Evolutionary conservation across 2,329 filamentous ascomycete genomes (phyloP).

Genomic region (Fusarium agapanthi): DNA sequence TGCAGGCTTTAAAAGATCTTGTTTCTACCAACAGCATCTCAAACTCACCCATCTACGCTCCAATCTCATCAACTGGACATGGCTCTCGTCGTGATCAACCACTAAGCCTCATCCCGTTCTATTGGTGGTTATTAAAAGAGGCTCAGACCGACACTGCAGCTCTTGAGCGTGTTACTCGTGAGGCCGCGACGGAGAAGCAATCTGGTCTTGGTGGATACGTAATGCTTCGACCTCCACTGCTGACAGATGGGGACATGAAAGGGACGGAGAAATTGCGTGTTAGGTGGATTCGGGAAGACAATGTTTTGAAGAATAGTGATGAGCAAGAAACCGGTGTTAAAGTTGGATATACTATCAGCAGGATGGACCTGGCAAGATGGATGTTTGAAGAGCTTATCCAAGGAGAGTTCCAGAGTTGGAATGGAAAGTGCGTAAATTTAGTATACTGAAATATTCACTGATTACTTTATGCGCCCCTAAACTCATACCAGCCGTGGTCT

Average conservation of each 20-base stretch:
- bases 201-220: not conserved
- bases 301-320: not conserved
- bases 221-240: not conserved
- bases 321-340: not conserved
- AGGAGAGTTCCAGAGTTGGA: not conserved
- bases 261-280: not conserved
- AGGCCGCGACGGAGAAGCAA: not conserved
- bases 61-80: not conserved
- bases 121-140: not conserved
- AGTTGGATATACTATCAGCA: not conserved
- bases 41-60: not conserved
- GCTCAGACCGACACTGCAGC: not conserved
- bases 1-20: not conserved
- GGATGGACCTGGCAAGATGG: not conserved
- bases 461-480: accelerated
- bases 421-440: not conserved
- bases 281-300: not conserved
- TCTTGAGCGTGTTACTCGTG: not conserved
- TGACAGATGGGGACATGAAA: not conserved
- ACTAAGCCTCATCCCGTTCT: not conserved
- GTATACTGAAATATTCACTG: not conserved
- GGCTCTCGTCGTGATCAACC: not conserved
- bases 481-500: not conserved
- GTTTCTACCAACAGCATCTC: not conserved
- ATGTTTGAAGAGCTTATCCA: not conserved